Percentiles rank a stretch among this genome's conserved stretches.
phyloP scores from a whole-genome alignment of 495 filamentous ascomycete genomes.

The Hyaloscypha hepaticicola region DNA sequence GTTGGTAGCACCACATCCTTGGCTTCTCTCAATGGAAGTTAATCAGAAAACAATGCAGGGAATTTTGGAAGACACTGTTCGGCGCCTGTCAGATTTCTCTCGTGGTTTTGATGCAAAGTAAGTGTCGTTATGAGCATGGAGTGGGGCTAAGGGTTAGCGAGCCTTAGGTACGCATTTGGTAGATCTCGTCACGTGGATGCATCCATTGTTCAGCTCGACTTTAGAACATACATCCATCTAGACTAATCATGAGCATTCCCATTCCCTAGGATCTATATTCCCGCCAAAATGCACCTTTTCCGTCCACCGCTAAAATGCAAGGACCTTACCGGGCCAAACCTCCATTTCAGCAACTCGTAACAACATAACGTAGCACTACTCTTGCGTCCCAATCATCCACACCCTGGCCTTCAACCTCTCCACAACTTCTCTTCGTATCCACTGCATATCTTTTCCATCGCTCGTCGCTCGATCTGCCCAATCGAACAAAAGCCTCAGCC shows the following conservation, averaged over 20 bases:
- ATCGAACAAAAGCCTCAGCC: conserved; percentile 75
- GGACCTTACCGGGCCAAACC: not conserved
- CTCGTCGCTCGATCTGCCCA: conserved; percentile 59
- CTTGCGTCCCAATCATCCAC: conserved; percentile 49
- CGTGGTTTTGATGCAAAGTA: not conserved
- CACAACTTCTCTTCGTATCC: conserved; percentile 51
- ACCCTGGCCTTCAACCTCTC: conserved; percentile 55
- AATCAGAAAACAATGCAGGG: not conserved
- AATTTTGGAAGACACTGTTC: not conserved
- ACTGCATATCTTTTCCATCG: conserved; percentile 39
- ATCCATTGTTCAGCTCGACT: too few relatives aligned
- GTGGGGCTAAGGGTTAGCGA: not conserved
- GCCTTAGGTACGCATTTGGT: too few relatives aligned
- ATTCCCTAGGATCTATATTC: too few relatives aligned
- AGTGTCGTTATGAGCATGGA: not conserved
- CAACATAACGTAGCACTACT: not conserved
- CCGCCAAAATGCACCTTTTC: not conserved
- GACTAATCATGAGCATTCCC: too few relatives aligned
- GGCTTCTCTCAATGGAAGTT: not conserved
- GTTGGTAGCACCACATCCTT: not conserved
- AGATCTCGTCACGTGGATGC: too few relatives aligned
- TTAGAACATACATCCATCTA: too few relatives aligned
- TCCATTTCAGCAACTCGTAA: not conserved
- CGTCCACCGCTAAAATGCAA: not conserved
- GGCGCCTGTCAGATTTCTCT: not conserved